These are phyloP conservation scores for Paragyromitra xinjiangensis DNA, from an alignment of 495 filamentous ascomycete genomes.

Conservation along the genomic window DNA sequence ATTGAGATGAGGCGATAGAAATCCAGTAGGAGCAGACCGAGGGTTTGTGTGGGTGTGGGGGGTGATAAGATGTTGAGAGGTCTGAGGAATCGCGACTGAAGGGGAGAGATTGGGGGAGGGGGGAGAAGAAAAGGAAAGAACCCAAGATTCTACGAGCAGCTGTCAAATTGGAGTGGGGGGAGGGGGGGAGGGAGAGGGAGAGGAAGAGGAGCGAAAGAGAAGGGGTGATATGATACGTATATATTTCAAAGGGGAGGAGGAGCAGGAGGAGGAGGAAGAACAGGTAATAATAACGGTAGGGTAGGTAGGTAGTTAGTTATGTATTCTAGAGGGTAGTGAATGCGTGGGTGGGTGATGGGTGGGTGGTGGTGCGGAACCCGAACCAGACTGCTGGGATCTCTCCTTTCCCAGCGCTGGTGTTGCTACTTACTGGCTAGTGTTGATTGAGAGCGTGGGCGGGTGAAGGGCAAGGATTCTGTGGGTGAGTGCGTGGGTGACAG, in stretches of 20 bases:
- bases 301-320: neutral
- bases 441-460: slow-evolving; percentile 46
- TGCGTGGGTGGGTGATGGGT: neutral
- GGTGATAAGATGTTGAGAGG: slow-evolving; percentile 41
- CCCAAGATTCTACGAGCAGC: slow-evolving; percentile 30
- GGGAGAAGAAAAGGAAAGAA: slow-evolving; percentile 29
- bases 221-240: slow-evolving; percentile 54
- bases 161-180: slow-evolving; percentile 49
- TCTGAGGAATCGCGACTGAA: slow-evolving; percentile 24
- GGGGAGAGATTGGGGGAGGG: slow-evolving; percentile 31
- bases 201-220: slow-evolving; percentile 38
- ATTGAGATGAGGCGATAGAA: slow-evolving; percentile 8
- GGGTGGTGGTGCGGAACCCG: slow-evolving; percentile 49
- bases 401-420: slow-evolving; percentile 50
- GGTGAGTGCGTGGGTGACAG: slow-evolving; percentile 51
- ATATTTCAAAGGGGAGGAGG: slow-evolving; percentile 42
- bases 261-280: neutral
- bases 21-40: neutral
- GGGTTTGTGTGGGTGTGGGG: neutral
- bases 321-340: neutral
- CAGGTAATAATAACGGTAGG: neutral
- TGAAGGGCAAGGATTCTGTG: slow-evolving; percentile 50
- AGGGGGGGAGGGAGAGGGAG: slow-evolving; percentile 24
- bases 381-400: slow-evolving; percentile 53
- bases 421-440: slow-evolving; percentile 45